Percentiles rank a stretch among this genome's conserved stretches.
These are phyloP conservation scores for Sclerotinia nivalis DNA, from an alignment of 2,329 filamentous ascomycete species.

Conservation along the genomic window DNA sequence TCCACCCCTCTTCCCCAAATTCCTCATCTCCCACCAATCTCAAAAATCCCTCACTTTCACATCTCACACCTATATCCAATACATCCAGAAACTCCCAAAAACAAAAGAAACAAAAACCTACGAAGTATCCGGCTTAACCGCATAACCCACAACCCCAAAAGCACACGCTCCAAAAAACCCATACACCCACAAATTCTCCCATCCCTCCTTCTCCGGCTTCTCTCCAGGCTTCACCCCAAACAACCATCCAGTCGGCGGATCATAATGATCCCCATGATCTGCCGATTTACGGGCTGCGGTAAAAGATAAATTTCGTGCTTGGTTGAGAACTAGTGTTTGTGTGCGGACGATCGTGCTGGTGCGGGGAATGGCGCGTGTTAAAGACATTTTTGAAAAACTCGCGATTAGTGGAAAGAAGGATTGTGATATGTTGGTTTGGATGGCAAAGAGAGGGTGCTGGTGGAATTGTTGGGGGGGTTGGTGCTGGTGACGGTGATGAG, in stretches of 20 bases:
- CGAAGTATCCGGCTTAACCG: constrained; percentile 98
- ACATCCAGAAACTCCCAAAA: background rate
- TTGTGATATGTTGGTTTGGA: background rate
- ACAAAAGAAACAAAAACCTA: constrained; percentile 56
- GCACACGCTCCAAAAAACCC: constrained; percentile 79
- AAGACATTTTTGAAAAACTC: background rate
- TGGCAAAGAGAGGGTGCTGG: background rate
- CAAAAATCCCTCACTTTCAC: constrained; percentile 7
- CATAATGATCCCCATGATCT: constrained; percentile 61
- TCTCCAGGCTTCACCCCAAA: constrained; percentile 93
- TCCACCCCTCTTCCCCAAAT: constrained; percentile 12
- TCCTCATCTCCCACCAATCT: background rate
- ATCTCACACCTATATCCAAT: background rate
- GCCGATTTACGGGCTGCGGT: constrained; percentile 26
- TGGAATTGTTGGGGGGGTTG: background rate
- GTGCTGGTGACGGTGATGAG: background rate
- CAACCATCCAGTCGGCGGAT: constrained; percentile 88
- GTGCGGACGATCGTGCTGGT: constrained; percentile 8
- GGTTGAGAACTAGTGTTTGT: background rate
- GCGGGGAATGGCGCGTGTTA: constrained; percentile 19
- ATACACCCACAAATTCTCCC: constrained; percentile 85
- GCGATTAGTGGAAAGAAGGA: too few relatives aligned
- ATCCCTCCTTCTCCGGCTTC: constrained; percentile 94
- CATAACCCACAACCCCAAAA: constrained; percentile 76
- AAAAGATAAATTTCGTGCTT: constrained; percentile 8